Evolutionary conservation across 148 eudicot species (phyloP).

Genomic region (Nepenthes mirabilis): DNA sequence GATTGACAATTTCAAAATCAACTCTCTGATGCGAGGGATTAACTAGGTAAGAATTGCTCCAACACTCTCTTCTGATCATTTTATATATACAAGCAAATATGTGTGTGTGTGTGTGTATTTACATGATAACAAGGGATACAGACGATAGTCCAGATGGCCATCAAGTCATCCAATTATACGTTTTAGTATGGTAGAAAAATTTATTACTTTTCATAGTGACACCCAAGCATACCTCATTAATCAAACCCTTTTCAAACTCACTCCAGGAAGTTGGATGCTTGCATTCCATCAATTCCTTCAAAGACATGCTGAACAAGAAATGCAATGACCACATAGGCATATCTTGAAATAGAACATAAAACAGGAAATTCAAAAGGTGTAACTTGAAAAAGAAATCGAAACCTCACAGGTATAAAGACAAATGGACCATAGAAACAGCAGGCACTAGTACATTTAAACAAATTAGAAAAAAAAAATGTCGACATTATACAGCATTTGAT

Average conservation of each 20-base stretch:
- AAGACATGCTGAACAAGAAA: constrained; percentile 56
- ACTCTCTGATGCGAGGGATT: too few relatives aligned
- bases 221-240: constrained; percentile 49
- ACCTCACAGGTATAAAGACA: too few relatives aligned
- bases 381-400: not conserved
- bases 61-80: too few relatives aligned
- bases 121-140: not conserved
- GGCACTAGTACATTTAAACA: too few relatives aligned
- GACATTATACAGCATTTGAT: too few relatives aligned
- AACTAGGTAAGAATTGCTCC: too few relatives aligned
- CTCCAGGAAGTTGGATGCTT: constrained; percentile 94
- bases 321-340: constrained; percentile 6
- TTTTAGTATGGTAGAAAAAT: not conserved
- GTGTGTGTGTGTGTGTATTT: too few relatives aligned
- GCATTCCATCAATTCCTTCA: constrained; percentile 72
- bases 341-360: not conserved
- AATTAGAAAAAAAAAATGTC: too few relatives aligned
- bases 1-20: too few relatives aligned
- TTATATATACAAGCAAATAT: too few relatives aligned
- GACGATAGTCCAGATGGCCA: not conserved
- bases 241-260: constrained; percentile 82
- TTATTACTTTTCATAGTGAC: too few relatives aligned
- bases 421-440: too few relatives aligned
- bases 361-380: not conserved
- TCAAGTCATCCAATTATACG: not conserved